Base-by-base conservation (phyloP, 192 early-diverging fungal genomes). In the Coemansia biformis region DNA sequence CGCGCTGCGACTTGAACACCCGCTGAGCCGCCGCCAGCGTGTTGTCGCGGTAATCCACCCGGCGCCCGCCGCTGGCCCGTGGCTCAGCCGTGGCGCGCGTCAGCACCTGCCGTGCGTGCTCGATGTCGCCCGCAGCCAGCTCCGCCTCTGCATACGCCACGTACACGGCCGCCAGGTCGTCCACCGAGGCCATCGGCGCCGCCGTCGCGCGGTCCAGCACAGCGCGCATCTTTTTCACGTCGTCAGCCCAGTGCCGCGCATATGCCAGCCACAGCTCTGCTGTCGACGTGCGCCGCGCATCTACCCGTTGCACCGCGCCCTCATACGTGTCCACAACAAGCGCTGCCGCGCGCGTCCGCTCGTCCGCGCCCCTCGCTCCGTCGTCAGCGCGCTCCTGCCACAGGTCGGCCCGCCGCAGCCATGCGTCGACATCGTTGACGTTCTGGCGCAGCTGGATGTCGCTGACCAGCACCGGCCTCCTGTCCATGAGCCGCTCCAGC, bases 101-200 rank as follows among this genome's bases (percentile, higher is more conserved):
- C 81, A 99, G 82, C 5, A 99, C 85, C 22, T 84, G 82, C 45
- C 89, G 60, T 1, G 92, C 91, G 0, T 57, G 58, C 41, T 91
- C 85, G 39, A 78, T 82, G 38, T 82, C 66, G 46, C 82, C 83
- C 24, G 71, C 57, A 8, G 75, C 66, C 11, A 85, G 60, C 56
- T 99, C 94, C 75, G 85, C 76, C 56, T 97, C 92, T 1, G 90
- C 91, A 69, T 90, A 99, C 54, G 86, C 82, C 51, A 85, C 85
- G 85, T 88, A 99, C 19, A 96, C 54, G 35, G 89, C 86, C 1
- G 83, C 93, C 48, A 97, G 68, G 55, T 95, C 92, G 35, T 83
- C 85, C 7, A 89, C 91, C 19, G 73, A 74, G 35, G 81, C 88
- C 50, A 79, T 89, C 18, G 83, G 81, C n/a, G 94, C 88, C 26